Percentiles rank a stretch among this genome's conserved stretches.
Conservation (phyloP, 1,284 basidiomycete genomes). For the Gymnopus androsaceus region DNA sequence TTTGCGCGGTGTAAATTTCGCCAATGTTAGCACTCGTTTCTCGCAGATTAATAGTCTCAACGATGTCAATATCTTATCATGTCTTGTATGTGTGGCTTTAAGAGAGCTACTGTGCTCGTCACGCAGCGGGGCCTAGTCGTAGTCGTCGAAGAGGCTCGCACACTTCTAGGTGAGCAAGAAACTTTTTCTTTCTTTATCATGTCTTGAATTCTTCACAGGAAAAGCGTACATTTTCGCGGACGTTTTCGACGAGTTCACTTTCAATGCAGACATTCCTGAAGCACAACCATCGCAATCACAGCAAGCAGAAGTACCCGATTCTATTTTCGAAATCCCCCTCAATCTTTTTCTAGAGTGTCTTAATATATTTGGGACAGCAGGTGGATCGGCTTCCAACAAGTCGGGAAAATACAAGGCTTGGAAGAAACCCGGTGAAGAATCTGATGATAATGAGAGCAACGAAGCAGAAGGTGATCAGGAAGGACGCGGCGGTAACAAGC, state of each 20-base stretch:
- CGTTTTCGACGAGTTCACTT: slow-evolving; percentile 79
- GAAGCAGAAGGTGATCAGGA: slow-evolving; percentile 31
- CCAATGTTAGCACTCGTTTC: slow-evolving; percentile 53
- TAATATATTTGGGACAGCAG: slow-evolving; percentile 88
- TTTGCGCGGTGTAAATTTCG: slow-evolving; percentile 77
- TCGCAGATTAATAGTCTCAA: background rate
- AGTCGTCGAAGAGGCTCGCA: slow-evolving; percentile 84
- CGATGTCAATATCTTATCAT: background rate
- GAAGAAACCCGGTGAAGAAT: slow-evolving; percentile 51
- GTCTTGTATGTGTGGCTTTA: slow-evolving; percentile 5
- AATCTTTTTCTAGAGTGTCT: slow-evolving; percentile 85
- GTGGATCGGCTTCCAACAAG: slow-evolving; percentile 35
- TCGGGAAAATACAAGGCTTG: slow-evolving; percentile 45
- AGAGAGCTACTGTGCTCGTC: slow-evolving; percentile 82
- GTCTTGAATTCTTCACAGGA: slow-evolving; percentile 44
- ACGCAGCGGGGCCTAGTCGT: slow-evolving; percentile 75
- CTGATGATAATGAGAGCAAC: slow-evolving; percentile 36
- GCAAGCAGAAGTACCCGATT: slow-evolving; percentile 35
- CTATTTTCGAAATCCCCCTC: slow-evolving; percentile 81
- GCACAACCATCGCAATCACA: slow-evolving; percentile 14
- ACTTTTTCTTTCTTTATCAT: background rate
- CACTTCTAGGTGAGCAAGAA: slow-evolving; percentile 63
- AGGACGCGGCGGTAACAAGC: slow-evolving; percentile 10
- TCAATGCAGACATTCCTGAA: slow-evolving; percentile 43
- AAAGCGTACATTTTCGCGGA: slow-evolving; percentile 83